Percentiles rank a stretch among this genome's conserved stretches.
phyloP scores from a whole-genome alignment of 2,329 filamentous ascomycete species.

The Diaporthe batatas region DNA sequence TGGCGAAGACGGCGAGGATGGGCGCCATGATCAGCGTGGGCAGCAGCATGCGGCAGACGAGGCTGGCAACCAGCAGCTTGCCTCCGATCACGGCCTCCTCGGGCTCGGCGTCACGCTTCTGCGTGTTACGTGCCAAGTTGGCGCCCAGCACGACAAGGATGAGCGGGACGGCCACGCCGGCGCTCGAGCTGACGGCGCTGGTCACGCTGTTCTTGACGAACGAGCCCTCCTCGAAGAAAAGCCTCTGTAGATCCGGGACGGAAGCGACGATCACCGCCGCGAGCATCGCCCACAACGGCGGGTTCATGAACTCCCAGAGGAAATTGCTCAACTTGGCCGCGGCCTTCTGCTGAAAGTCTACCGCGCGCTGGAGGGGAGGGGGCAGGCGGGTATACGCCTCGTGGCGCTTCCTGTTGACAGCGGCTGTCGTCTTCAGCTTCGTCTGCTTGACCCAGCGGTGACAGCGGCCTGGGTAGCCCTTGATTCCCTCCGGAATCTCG shows the following conservation, averaged over 20 bases:
- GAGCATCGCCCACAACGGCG: slow-evolving; percentile 97
- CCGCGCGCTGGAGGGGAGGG: slow-evolving; percentile 53
- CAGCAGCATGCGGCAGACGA: slow-evolving; percentile 91
- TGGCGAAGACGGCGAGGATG: slow-evolving; percentile 86
- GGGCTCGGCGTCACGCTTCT: slow-evolving; percentile 76
- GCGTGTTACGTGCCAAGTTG: slow-evolving; percentile 92
- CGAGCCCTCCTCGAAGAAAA: slow-evolving; percentile 91
- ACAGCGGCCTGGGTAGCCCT: slow-evolving; percentile 56
- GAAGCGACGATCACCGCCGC: slow-evolving; percentile 91
- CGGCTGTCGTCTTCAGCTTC: slow-evolving; percentile 43
- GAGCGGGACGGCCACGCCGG: slow-evolving; percentile 91
- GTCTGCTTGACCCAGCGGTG: slow-evolving; percentile 50
- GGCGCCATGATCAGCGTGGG: slow-evolving; percentile 95
- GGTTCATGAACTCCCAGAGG: slow-evolving; percentile 96
- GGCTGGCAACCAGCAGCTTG: slow-evolving; percentile 85
- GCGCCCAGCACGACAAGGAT: slow-evolving; percentile 96
- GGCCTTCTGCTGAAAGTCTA: slow-evolving; percentile 51
- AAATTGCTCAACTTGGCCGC: slow-evolving; percentile 69
- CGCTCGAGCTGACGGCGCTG: slow-evolving; percentile 85
- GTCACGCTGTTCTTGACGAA: slow-evolving; percentile 96
- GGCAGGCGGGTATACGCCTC: slow-evolving; percentile 57
- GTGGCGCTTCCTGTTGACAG: slow-evolving; percentile 41
- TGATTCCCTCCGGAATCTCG: slow-evolving; percentile 56
- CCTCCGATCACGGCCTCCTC: slow-evolving; percentile 78
- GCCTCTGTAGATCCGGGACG: slow-evolving; percentile 81